Evolutionary conservation across 2,329 filamentous ascomycete species (phyloP).

Genomic region (Phialocephala sp.): DNA sequence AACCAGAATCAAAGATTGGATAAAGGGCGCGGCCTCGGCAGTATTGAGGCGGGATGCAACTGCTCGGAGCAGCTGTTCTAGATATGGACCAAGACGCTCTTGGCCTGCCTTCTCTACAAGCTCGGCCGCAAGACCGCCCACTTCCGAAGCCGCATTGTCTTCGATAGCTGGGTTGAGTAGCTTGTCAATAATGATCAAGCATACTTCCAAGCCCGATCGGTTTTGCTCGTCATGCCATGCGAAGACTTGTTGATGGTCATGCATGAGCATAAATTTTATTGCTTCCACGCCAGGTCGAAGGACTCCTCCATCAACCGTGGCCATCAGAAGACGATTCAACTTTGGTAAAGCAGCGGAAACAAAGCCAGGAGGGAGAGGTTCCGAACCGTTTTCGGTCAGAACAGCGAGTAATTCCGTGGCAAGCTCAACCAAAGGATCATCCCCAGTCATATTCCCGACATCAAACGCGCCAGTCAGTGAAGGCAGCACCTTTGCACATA

Average conservation of each 20-base stretch:
- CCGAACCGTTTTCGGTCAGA: slow-evolving; percentile 80
- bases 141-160: slow-evolving; percentile 93
- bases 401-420: slow-evolving; percentile 84
- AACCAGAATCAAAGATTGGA: slow-evolving; percentile 93
- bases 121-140: slow-evolving; percentile 91
- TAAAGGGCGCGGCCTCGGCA: slow-evolving; percentile 85
- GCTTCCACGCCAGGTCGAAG: slow-evolving; percentile 85
- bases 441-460: slow-evolving; percentile 82
- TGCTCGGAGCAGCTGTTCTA: slow-evolving; percentile 85
- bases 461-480: slow-evolving; percentile 89
- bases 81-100: slow-evolving; percentile 86
- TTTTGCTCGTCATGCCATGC: slow-evolving; percentile 81
- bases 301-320: slow-evolving; percentile 84
- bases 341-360: slow-evolving; percentile 87
- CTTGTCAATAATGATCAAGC: slow-evolving; percentile 89
- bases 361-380: slow-evolving; percentile 86
- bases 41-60: slow-evolving; percentile 85
- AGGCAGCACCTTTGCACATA: slow-evolving; percentile 87
- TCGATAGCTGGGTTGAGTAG: slow-evolving; percentile 84
- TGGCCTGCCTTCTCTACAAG: slow-evolving; percentile 94
- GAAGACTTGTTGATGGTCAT: slow-evolving; percentile 90
- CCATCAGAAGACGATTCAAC: slow-evolving; percentile 80
- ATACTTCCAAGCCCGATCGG: slow-evolving; percentile 85
- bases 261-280: slow-evolving; percentile 86
- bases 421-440: slow-evolving; percentile 84